These are phyloP conservation scores for Verticillium isaacii DNA, from an alignment of 2,329 filamentous ascomycete genomes.

Conservation along the genomic window DNA sequence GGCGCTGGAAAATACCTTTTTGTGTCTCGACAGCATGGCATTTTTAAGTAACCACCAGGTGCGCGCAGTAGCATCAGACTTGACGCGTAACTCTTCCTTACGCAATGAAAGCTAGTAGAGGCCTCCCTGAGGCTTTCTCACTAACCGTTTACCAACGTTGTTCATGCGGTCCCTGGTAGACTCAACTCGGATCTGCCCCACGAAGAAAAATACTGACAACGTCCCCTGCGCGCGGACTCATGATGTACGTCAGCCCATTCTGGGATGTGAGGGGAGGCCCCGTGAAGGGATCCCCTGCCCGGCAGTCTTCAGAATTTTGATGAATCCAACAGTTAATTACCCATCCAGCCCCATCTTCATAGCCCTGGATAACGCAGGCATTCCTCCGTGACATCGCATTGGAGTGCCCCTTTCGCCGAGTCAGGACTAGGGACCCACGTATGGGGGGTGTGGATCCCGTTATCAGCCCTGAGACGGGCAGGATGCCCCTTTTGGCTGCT, in stretches of 20 bases:
- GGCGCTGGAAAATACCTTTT: too few relatives aligned
- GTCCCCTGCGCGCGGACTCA: background rate
- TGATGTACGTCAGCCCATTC: background rate
- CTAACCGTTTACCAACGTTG: too few relatives aligned
- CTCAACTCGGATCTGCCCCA: background rate
- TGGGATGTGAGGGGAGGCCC: background rate
- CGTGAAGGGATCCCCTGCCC: background rate
- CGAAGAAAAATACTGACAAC: too few relatives aligned
- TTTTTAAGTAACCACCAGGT: too few relatives aligned
- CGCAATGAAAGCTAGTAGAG: too few relatives aligned
- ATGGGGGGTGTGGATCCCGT: background rate
- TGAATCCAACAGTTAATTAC: background rate
- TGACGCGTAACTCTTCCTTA: too few relatives aligned
- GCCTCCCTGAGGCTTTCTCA: too few relatives aligned
- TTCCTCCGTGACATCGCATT: background rate
- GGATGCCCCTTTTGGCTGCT: background rate
- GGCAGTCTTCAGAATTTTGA: background rate
- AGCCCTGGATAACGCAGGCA: too few relatives aligned
- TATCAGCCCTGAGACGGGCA: background rate
- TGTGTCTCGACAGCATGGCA: too few relatives aligned
- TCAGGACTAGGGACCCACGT: background rate
- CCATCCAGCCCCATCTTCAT: background rate
- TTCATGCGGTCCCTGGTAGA: background rate
- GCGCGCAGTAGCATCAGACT: too few relatives aligned
- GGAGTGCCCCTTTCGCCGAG: background rate